Evolutionary conservation across 2,329 filamentous ascomycete genomes (phyloP), one percentile per base, ranked within the genome.

Genomic region (Calonectria hawksworthii): DNA sequence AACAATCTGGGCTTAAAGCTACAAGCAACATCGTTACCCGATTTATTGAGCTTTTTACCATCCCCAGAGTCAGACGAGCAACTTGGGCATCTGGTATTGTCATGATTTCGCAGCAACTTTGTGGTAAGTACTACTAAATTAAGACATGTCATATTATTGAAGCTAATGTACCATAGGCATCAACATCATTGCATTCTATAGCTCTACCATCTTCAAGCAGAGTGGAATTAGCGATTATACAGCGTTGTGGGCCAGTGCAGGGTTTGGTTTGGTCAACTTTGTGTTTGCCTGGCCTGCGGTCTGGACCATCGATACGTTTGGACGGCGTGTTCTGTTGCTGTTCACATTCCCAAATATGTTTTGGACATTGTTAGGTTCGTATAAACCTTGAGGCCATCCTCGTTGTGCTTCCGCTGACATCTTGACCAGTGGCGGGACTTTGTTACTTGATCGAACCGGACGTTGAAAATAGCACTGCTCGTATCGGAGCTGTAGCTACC

Each of bases 271-370:
- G 26, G 86, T 93, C 75, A 93, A 92, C 75, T 93, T 93, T 78
- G 38, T 92, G 41, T 93, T 93, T 74, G 91, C 92, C 18, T 91
- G 89, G 83, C 92, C 91, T 0, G 91, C 92, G 0, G 84, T 93
- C 26, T 92, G 87, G 85, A 92, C 91, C 0, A 93, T 93, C 70
- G 92, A 93, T 79, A 92, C 90, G 0, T 92, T 89, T 79, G 92
- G 92, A 2, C 90, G 92, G 18, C 89, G 92, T 8, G 86, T 88
- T 8, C 84, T 93, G 9, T 85, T 93, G 3, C 83, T 93, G 1
- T 90, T 91, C 76, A 93, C 92, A 1, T 93, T 93, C 78, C 92
- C 92, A 1, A 88, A 92, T 75, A 93, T 93, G 91, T 88, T 90
- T 30, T 91, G 90, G 86, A 90, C 90, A 41, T 83, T 90, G 41